A percentile compares a stretch with the other conserved stretches of the same genome.
Evolutionary conservation across 2,329 filamentous ascomycete genomes (phyloP).

Genomic region (Bertia moriformis): DNA sequence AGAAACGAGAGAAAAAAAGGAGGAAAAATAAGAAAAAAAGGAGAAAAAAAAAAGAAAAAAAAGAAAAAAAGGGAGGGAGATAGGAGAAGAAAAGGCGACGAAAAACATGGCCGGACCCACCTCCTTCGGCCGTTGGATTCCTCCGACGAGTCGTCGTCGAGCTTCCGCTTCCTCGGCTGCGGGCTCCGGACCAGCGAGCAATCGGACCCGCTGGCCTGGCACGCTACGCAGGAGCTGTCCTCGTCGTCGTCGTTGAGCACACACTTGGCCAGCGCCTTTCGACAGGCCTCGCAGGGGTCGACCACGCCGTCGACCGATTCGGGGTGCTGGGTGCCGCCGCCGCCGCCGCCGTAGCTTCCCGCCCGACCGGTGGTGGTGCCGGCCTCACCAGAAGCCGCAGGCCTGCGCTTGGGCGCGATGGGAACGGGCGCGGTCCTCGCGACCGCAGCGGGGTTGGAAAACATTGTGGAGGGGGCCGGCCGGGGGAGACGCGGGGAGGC

Average conservation of each 20-base stretch:
- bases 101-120: constrained; percentile 29
- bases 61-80: constrained; percentile 4
- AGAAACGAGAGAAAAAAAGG: constrained; percentile 4
- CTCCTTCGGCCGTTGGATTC: constrained; percentile 54
- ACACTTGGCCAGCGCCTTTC: constrained; percentile 61
- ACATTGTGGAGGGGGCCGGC: not conserved
- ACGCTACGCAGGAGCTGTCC: constrained; percentile 58
- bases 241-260: constrained; percentile 63
- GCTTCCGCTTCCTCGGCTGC: constrained; percentile 65
- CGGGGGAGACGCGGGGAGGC: too few species aligned
- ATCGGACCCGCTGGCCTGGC: constrained; percentile 63
- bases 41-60: constrained; percentile 2
- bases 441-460: constrained; percentile 16
- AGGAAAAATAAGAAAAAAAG: constrained; percentile 4
- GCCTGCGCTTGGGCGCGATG: constrained; percentile 51
- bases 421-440: constrained; percentile 50
- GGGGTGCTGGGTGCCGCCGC: constrained; percentile 33
- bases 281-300: constrained; percentile 59
- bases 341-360: constrained; percentile 32
- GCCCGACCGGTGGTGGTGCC: constrained; percentile 21
- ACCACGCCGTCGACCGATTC: constrained; percentile 30
- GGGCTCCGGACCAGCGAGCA: constrained; percentile 69
- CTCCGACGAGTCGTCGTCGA: constrained; percentile 47
- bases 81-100: constrained; percentile 4
- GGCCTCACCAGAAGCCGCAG: constrained; percentile 31